These are phyloP conservation scores for Quercus alba DNA, from an alignment of 306 rosid genomes.

Conservation along the genomic window DNA sequence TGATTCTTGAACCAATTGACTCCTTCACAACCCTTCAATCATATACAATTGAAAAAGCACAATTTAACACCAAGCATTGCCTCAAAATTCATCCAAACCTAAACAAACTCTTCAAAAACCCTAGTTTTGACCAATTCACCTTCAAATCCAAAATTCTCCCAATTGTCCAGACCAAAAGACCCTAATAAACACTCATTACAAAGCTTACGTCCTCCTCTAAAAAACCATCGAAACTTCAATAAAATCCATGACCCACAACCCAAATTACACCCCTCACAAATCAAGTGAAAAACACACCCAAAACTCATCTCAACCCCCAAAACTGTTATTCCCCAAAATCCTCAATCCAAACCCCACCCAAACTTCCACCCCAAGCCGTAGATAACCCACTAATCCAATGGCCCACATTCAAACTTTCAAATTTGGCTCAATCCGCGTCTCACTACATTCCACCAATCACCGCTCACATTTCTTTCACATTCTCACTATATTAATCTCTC, in stretches of 20 bases:
- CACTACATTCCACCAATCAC: slow-evolving; percentile 29
- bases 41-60: background rate
- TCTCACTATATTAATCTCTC: slow-evolving; percentile 18
- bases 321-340: background rate
- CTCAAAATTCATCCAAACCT: background rate
- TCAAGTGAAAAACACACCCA: slow-evolving; percentile 33
- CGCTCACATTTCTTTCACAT: background rate
- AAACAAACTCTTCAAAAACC: background rate
- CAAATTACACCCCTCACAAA: slow-evolving; percentile 8
- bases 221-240: background rate
- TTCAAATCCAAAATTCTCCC: slow-evolving; percentile 8
- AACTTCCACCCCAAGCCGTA: slow-evolving; percentile 17
- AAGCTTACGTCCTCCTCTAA: slow-evolving; percentile 9
- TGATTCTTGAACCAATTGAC: background rate
- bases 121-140: slow-evolving; percentile 5
- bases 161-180: background rate
- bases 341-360: slow-evolving; percentile 7
- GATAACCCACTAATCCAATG: slow-evolving; percentile 26
- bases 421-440: slow-evolving; percentile 24
- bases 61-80: background rate
- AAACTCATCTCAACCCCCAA: background rate
- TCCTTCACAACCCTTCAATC: background rate
- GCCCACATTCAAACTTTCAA: background rate
- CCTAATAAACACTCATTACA: background rate
- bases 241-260: background rate